Evolutionary conservation across 371 early-diverging fungal species (phyloP).

Genomic region (Zancudomyces culisetae): DNA sequence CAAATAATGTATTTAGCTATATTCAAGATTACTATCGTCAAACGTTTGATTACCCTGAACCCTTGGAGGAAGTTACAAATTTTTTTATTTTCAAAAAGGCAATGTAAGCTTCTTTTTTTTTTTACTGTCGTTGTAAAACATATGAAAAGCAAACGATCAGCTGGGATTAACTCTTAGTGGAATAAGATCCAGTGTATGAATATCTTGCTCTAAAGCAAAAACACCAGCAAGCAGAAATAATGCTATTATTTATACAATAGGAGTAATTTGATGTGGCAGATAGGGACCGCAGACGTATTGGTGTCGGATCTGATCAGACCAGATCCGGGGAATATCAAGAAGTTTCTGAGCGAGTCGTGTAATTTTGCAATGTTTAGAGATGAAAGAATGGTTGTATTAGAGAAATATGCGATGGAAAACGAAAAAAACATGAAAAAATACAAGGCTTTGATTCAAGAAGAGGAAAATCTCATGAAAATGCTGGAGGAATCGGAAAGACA

Average conservation of each 20-base stretch:
- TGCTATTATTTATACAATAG: not conserved
- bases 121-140: not conserved
- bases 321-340: conserved; percentile 34
- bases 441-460: conserved; percentile 6
- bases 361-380: conserved; percentile 79
- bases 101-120: conserved; percentile 10
- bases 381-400: conserved; percentile 30
- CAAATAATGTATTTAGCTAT: conserved; percentile 22
- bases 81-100: conserved; percentile 24
- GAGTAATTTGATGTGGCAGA: conserved; percentile 30
- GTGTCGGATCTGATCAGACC: conserved; percentile 53
- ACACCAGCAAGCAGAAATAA: too few species aligned
- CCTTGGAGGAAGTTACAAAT: conserved; percentile 21
- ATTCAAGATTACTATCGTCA: conserved; percentile 25
- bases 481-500: conserved; percentile 8
- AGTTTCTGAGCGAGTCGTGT: conserved; percentile 53
- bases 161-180: too few species aligned
- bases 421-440: conserved; percentile 8
- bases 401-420: conserved; percentile 23
- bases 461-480: conserved; percentile 1
- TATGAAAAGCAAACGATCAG: too few species aligned
- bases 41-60: conserved; percentile 31
- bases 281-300: conserved; percentile 49
- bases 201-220: too few species aligned
- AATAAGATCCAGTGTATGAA: too few species aligned